These are phyloP conservation scores for Parasitella parasitica DNA, from an alignment of 371 early-diverging fungal species.

Conservation along the genomic window DNA sequence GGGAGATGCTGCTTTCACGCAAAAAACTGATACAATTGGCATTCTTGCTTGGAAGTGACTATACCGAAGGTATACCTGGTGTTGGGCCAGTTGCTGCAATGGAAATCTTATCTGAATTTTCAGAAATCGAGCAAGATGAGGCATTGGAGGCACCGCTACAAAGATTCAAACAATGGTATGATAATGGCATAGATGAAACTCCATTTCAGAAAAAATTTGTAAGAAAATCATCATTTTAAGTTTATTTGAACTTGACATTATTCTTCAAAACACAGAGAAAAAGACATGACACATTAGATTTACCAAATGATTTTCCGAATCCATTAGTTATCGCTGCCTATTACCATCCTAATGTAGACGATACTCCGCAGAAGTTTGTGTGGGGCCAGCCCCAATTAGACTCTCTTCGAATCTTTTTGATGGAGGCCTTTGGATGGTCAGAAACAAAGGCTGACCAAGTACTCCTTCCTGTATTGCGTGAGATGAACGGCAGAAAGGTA, in stretches of 20 bases:
- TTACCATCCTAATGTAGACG: conserved; percentile 76
- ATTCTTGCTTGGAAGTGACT: conserved; percentile 96
- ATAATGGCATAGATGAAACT: conserved; percentile 46
- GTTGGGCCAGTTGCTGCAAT: conserved; percentile 95
- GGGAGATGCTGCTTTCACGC: conserved; percentile 69
- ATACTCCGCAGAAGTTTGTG: conserved; percentile 60
- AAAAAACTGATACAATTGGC: conserved; percentile 81
- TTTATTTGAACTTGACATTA: not conserved
- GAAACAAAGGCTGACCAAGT: conserved; percentile 56
- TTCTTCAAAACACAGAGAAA: conserved; percentile 40
- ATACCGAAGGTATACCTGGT: conserved; percentile 93
- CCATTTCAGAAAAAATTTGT: conserved; percentile 61
- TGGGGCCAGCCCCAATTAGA: conserved; percentile 90
- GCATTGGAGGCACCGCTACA: conserved; percentile 32
- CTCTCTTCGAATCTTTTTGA: conserved; percentile 61
- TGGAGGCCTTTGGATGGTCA: conserved; percentile 47
- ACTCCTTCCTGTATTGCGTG: conserved; percentile 78
- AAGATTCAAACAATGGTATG: conserved; percentile 68
- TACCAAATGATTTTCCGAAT: conserved; percentile 81
- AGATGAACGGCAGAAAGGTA: conserved; percentile 59
- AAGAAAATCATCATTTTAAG: conserved; percentile 26
- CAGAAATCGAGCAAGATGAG: conserved; percentile 15
- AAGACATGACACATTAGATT: conserved; percentile 46
- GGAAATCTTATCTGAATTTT: conserved; percentile 83
- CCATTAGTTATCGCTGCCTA: conserved; percentile 79